Evolutionary conservation across 805 yeast species (phyloP).

Genomic region (Suhomyces vadensis): DNA sequence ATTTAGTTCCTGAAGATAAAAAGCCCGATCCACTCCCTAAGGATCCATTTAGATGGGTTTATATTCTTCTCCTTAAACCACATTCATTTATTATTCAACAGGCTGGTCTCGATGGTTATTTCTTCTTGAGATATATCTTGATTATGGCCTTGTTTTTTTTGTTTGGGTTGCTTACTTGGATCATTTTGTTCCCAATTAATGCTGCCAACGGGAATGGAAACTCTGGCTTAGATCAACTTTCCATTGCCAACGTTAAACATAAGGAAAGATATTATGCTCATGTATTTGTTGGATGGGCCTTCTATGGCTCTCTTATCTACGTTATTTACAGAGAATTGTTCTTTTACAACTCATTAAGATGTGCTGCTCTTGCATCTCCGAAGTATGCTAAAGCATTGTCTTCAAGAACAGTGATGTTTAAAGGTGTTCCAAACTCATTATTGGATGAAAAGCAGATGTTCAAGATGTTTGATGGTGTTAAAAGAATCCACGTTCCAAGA

Average conservation of each 20-base stretch:
- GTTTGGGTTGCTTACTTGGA: conserved; percentile 52
- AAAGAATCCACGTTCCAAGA: conserved; percentile 77
- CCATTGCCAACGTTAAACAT: conserved; percentile 72
- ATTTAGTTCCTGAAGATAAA: conserved; percentile 57
- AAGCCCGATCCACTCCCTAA: conserved; percentile 73
- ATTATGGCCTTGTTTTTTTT: conserved; percentile 51
- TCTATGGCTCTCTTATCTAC: conserved; percentile 67
- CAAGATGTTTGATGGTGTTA: conserved; percentile 80
- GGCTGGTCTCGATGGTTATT: conserved; percentile 92
- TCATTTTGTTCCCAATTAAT: conserved; percentile 80
- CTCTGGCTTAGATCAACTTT: conserved; percentile 70
- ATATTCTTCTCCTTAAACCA: conserved; percentile 61
- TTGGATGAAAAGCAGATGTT: conserved; percentile 71
- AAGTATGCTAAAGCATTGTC: conserved; percentile 71
- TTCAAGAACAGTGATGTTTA: conserved; percentile 81
- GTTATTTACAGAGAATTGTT: conserved; percentile 80
- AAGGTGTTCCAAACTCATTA: conserved; percentile 75
- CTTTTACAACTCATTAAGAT: conserved; percentile 73
- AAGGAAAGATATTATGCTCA: conserved; percentile 78
- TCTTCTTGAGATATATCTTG: conserved; percentile 77
- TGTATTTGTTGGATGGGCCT: conserved; percentile 77
- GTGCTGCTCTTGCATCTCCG: conserved; percentile 79
- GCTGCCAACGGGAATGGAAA: conserved; percentile 65
- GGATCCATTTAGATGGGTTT: conserved; percentile 72
- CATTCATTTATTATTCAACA: conserved; percentile 78